A percentile compares a stretch with the other conserved stretches of the same genome.
These are phyloP conservation scores for Tetrapisispora taiwanensis DNA, from an alignment of 805 yeast genomes.

Conservation along the genomic window DNA sequence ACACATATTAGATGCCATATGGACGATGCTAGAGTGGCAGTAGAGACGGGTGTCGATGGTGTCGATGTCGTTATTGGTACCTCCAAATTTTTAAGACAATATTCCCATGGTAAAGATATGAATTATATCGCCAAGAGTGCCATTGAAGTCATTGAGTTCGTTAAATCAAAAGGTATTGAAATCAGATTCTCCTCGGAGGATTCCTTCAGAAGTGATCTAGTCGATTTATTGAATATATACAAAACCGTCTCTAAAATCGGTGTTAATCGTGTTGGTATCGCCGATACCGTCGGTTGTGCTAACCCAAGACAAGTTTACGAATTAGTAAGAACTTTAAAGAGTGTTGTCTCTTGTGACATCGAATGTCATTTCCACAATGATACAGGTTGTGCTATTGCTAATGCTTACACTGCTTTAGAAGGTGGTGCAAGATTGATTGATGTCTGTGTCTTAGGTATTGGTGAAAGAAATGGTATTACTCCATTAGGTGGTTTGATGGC, in stretches of 20 bases:
- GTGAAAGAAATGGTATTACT: slow-evolving; percentile 97
- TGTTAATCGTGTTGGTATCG: slow-evolving; percentile 97
- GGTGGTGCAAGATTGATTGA: slow-evolving; percentile 95
- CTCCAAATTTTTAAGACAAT: slow-evolving; percentile 86
- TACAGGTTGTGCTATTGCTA: slow-evolving; percentile 98
- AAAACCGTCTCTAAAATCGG: slow-evolving; percentile 95
- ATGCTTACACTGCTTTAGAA: slow-evolving; percentile 95
- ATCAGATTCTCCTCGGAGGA: slow-evolving; percentile 95
- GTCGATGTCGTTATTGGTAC: slow-evolving; percentile 98
- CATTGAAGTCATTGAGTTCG: slow-evolving; percentile 92
- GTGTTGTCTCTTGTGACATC: slow-evolving; percentile 91
- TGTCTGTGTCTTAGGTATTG: slow-evolving; percentile 95
- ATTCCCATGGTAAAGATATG: slow-evolving; percentile 98
- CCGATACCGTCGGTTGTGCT: slow-evolving; percentile 98
- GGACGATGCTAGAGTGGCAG: slow-evolving; percentile 97
- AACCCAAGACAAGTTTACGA: slow-evolving; percentile 98
- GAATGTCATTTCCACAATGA: slow-evolving; percentile 99
- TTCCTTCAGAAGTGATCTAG: slow-evolving; percentile 93
- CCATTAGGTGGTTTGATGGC: slow-evolving; percentile 98
- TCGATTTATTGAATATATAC: slow-evolving; percentile 88
- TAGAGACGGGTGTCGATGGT: slow-evolving; percentile 97
- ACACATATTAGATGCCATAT: slow-evolving; percentile 97
- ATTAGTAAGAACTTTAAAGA: slow-evolving; percentile 82
- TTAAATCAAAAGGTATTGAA: slow-evolving; percentile 92
- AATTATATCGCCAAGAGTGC: slow-evolving; percentile 93